Conservation (phyloP, 1,284 basidiomycete genomes). For the Leucoagaricus sp. region DNA sequence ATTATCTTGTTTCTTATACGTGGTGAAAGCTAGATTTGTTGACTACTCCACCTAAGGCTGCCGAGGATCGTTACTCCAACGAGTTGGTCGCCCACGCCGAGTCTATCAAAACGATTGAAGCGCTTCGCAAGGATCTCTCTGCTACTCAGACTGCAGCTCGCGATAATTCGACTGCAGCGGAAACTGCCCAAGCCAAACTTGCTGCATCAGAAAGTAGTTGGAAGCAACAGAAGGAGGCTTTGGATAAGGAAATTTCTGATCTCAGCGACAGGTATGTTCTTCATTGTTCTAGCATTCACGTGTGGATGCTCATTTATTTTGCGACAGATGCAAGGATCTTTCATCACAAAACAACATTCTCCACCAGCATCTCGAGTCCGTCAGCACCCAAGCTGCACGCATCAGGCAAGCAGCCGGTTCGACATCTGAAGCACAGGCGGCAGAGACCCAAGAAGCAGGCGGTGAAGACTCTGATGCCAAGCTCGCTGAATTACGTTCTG, state of each 20-base stretch:
- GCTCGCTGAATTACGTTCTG: conserved; percentile 73
- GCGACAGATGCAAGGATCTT: conserved; percentile 70
- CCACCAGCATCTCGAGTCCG: conserved; percentile 85
- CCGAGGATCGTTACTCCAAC: conserved; percentile 79
- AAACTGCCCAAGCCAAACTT: conserved; percentile 78
- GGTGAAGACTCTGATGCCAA: conserved; percentile 57
- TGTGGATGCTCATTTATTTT: neutral
- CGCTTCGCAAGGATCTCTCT: conserved; percentile 64
- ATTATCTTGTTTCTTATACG: neutral
- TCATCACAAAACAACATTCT: conserved; percentile 77
- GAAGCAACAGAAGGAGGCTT: conserved; percentile 72
- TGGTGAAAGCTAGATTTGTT: no score
- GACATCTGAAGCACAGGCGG: conserved; percentile 8
- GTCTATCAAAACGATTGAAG: conserved; percentile 71
- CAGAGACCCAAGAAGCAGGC: conserved; percentile 34
- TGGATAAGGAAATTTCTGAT: conserved; percentile 78
- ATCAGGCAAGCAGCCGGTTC: conserved; percentile 65
- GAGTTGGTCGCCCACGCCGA: conserved; percentile 86
- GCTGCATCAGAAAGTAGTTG: conserved; percentile 74
- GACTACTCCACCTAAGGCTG: conserved; percentile 46
- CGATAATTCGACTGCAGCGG: conserved; percentile 58
- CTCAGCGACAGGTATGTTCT: conserved; percentile 62
- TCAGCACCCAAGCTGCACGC: conserved; percentile 78
- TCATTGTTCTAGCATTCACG: neutral
- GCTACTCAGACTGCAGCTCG: conserved; percentile 52